Evolutionary conservation across 1,284 basidiomycete genomes (phyloP), one percentile per base, ranked within the genome.

Genomic region (Caloboletus inedulis): DNA sequence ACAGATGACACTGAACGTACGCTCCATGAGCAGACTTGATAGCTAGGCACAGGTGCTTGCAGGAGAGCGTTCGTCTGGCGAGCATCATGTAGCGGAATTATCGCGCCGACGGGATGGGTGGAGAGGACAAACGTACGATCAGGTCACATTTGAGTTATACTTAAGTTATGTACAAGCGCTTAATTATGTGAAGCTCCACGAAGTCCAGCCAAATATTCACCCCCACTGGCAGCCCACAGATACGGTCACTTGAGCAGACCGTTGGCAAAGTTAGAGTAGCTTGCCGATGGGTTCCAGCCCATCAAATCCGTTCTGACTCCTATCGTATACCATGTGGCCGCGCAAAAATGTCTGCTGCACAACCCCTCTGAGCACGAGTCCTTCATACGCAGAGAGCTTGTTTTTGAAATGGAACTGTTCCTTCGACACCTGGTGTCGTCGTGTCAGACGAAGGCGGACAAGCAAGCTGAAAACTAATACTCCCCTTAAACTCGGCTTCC

Each of bases 351-450:
- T 93, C 69, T 85, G 75, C 56, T 83, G 75, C 23, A 94, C 89
- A 30, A 74, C 72, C 0, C 94, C 94, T n/a, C 62, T 72, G 42
- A 96, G 74, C 21, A 64, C 76, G 63, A 81, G 73, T 6, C 91
- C 92, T 59, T 89, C 79, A 65, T 95, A 98, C 4, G 94, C 90
- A 16, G 91, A 91, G 14, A 95, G 66, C 70, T 94, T 95, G 74
- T 97, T 96, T 76, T 92, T 95, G 79, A 95, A 97, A 55, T 84
- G 78, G 16, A 97, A 74, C 18, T 72, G 68, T 29, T 87, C 82
- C 64, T 84, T 82, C 29, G 84, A 84, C 23, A 94, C 85, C 89
- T 92, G 57, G 13, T 8, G 21, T 47, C 18, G 34, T 37, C 23
- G 36, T 27, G 50, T 69, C 49, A 62, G 59, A 31, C 25, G 2